Conservation (phyloP, 768 basidiomycete species). For the Tricholoma sp. region DNA sequence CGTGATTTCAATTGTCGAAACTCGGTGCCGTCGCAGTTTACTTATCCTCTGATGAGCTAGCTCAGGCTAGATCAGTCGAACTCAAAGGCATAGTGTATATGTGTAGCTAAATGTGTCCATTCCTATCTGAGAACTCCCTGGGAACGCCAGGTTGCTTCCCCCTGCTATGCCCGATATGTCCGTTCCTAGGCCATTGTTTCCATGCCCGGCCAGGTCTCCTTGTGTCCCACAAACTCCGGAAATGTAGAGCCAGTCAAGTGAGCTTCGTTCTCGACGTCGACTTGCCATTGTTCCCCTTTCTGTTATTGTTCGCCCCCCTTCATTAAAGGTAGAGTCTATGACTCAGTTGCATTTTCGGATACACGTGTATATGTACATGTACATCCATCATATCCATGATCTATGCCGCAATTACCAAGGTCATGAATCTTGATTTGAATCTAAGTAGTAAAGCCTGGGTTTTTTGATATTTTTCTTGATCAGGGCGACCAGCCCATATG, state of each 20-base stretch:
- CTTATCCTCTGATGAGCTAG: background rate
- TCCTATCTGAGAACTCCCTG: background rate
- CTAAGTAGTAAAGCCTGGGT: background rate
- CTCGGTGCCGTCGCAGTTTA: background rate
- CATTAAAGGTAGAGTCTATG: background rate
- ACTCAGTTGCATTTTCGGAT: background rate
- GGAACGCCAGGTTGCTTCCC: background rate
- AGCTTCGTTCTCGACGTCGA: background rate
- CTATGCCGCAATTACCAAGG: background rate
- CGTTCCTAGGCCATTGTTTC: background rate
- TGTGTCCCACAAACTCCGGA: background rate
- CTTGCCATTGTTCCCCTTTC: background rate
- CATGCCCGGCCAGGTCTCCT: background rate
- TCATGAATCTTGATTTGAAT: background rate
- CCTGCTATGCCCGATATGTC: background rate
- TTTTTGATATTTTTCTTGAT: background rate
- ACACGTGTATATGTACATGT: background rate
- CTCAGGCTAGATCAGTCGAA: too few relatives aligned
- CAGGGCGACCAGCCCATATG: background rate
- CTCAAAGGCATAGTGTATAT: too few relatives aligned
- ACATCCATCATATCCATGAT: too few relatives aligned
- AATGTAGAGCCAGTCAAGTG: background rate
- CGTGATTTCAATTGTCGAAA: background rate
- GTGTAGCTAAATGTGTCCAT: too few relatives aligned
- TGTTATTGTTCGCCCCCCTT: background rate